A percentile compares a stretch with the other conserved stretches of the same genome.
phyloP scores from a whole-genome alignment of 2,329 filamentous ascomycete species.

The Penicillium sp. region DNA sequence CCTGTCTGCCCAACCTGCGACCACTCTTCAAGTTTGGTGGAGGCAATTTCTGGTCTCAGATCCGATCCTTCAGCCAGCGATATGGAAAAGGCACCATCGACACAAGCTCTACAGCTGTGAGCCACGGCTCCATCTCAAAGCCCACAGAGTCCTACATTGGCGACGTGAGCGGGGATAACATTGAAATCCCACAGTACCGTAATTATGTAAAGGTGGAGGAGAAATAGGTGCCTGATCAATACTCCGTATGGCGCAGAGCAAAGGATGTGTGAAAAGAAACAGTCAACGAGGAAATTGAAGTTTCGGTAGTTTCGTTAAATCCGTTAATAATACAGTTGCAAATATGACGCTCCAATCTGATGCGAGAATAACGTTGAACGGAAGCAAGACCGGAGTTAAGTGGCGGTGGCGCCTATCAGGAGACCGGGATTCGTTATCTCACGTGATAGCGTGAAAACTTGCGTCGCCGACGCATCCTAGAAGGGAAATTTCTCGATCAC shows the following conservation, averaged over 20 bases:
- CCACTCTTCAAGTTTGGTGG: constrained; percentile 25
- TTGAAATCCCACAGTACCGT: neutral
- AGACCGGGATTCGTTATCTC: constrained; percentile 15
- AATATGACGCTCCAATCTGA: too few species aligned
- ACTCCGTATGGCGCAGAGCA: too few species aligned
- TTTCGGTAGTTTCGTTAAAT: too few species aligned
- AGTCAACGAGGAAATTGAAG: neutral
- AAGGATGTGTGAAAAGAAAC: too few species aligned
- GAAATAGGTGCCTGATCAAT: too few species aligned
- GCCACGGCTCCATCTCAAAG: too few species aligned
- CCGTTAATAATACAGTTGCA: too few species aligned
- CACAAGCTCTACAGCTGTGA: constrained; percentile 8
- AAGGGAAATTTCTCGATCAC: constrained; percentile 16
- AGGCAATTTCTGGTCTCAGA: constrained; percentile 20
- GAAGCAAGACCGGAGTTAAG: neutral
- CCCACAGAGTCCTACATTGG: neutral
- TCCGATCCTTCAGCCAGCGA: constrained; percentile 14
- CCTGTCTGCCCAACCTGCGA: constrained; percentile 31
- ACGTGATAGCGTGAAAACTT: constrained; percentile 20
- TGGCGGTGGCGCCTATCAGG: constrained; percentile 8
- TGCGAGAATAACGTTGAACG: too few species aligned
- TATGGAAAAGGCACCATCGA: constrained; percentile 14
- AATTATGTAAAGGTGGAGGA: too few species aligned
- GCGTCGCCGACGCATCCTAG: constrained; percentile 10
- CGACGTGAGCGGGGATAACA: neutral